Base-by-base conservation (phyloP, 257 asterid genomes). In the Gynochthodes officinalis region DNA sequence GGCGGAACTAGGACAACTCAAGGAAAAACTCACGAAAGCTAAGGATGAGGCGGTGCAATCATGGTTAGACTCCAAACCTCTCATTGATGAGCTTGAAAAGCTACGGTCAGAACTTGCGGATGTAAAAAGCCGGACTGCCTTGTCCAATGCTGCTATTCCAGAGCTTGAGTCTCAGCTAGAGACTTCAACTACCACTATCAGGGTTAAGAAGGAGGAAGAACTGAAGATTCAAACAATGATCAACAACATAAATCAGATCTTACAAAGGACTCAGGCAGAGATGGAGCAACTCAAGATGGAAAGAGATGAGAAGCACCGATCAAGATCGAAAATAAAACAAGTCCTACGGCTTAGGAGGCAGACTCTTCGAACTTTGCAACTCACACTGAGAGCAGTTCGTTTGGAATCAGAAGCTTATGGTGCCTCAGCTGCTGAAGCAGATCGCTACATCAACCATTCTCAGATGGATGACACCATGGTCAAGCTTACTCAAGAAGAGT, bases 11-110 rank as follows among this genome's bases (percentile, higher is more conserved):
- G 81, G 78, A 14, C 71, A 67, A 42, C 64, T 83, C 35, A 80
- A 80, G 76, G 81, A 78, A 42, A 79, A 82, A 58, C 86, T 87
- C 70, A 75, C 33, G 75, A 82, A 66, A 50, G 93, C 91, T 23
- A 89, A 89, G 75, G 96, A 89, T 73, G 87, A 86, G 1, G 87
- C 86, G 0, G 81, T 25, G 63, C 96, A 87, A 62, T 85, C 93
- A 32, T 89, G 88, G 91, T 66, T 87, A 63, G 96, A 89, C 44
- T 87, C 96, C 42, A 84, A 85, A 54, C 89, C 93, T 43, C 60
- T 87, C 15, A 83, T 87, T 18, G 93, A 86, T 25, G 84, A 86
- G 76, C 90, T 89, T n/a, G 87, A 89, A 53, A 87, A 80, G 69
- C 81, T 73, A 76, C 86, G 88, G 37, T 79, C 83, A 9, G 88